phyloP scores from a whole-genome alignment of 306 rosid genomes.

The Ormosia emarginata region DNA sequence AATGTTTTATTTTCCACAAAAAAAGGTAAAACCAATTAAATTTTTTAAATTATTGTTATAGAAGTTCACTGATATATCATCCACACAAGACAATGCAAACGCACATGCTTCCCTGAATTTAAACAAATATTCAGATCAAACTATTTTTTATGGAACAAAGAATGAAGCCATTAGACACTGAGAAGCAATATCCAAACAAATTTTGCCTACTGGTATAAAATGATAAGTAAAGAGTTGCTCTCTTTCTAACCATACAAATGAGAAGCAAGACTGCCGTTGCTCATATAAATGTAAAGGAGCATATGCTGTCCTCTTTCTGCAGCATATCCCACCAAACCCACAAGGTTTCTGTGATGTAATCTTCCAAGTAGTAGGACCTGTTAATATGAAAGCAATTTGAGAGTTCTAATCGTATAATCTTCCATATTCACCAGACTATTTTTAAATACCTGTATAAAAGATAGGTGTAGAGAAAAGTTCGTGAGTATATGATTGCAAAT shows the following conservation, averaged over 20 bases:
- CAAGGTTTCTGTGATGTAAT: constrained; percentile 85
- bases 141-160: not conserved
- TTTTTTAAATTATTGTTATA: not conserved
- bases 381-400: not conserved
- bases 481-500: not conserved
- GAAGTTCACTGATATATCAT: not conserved
- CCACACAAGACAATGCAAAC: not conserved
- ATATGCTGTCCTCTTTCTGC: constrained; percentile 84
- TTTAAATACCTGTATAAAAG: constrained; percentile 1
- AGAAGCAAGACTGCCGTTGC: constrained; percentile 87
- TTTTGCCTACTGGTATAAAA: not conserved
- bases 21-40: not conserved
- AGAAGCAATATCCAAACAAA: not conserved
- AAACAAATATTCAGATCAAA: constrained; percentile 4
- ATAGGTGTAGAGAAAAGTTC: not conserved
- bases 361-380: constrained; percentile 89
- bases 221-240: constrained; percentile 5
- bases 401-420: not conserved
- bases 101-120: not conserved
- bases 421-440: not conserved
- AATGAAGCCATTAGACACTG: not conserved
- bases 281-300: constrained; percentile 80
- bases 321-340: constrained; percentile 84
- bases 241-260: constrained; percentile 75
- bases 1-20: not conserved